Evolutionary conservation across 73 alveolate genomes (phyloP), one percentile per base, ranked within the genome.

Genomic region (Paramecium primaurelia): DNA sequence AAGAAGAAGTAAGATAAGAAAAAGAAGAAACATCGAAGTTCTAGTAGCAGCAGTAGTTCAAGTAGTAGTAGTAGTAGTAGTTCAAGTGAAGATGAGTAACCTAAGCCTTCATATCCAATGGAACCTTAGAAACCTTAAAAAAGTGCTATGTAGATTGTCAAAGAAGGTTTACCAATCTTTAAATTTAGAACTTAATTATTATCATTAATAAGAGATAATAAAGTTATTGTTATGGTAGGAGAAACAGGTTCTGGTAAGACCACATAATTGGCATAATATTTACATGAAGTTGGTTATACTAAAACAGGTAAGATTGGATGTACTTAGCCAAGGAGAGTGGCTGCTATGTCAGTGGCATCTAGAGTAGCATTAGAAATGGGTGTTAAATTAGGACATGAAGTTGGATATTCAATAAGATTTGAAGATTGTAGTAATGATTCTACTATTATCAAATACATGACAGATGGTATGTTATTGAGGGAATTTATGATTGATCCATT

Each of bases 241-340:
- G 99, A 98, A 92, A 98, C 99, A 45, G 99, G 99, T 7, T 95
- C 99, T 42, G 99, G 99, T 22, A 98, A 98, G 92, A 98, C 99
- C 71, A 98, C 99, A 7, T 96, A 98, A 92, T 88, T 98, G 6
- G 99, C 99, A 3, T 98, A 99, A 94, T 99, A 98, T 93, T 92
- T 98, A 84, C 98, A 98, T 92, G 99, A 99, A 94, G 97, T 95
- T 18, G 99, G 99, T 22, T 99, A 99, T 88, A 96, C 99, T 40
- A 95, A 93, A 86, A 88, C 88, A 49, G 99, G 99, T 84, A 98
- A 96, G 93, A 98, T 99, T 36, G 99, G 99, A 38, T 92, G 99
- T 64, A 99, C 99, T 7, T 98, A 99, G 93, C 99, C 99, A 1
- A 93, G 99, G 86, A 97, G 99, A 92, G 99, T 99, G 3, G 99